A percentile compares a stretch with the other conserved stretches of the same genome.
These are phyloP conservation scores for Suillus subalutaceus DNA, from an alignment of 768 basidiomycete genomes.

Conservation along the genomic window DNA sequence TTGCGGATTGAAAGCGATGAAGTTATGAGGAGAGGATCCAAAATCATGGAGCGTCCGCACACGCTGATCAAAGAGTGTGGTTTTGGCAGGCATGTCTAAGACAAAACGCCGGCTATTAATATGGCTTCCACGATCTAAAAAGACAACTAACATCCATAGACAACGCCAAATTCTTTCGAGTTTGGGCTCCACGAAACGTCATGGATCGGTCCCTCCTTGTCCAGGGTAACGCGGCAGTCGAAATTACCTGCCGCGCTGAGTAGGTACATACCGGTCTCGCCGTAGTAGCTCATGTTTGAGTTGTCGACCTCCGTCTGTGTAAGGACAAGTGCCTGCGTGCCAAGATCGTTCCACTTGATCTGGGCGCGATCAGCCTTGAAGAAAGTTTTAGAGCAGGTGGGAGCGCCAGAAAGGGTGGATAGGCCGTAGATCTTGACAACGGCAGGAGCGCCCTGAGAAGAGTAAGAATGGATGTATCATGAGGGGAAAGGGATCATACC, in stretches of 20 bases:
- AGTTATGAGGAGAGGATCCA: conserved; percentile 87
- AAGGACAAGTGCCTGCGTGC: conserved; percentile 87
- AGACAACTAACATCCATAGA: conserved; percentile 85
- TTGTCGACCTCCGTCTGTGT: conserved; percentile 98
- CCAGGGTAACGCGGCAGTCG: conserved; percentile 84
- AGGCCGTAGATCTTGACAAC: conserved; percentile 85
- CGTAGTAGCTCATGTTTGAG: conserved; percentile 97
- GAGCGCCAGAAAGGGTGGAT: conserved; percentile 55
- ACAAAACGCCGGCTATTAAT: conserved; percentile 5
- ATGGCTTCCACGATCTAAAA: not conserved
- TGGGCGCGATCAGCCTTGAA: conserved; percentile 89
- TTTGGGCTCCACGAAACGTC: conserved; percentile 97
- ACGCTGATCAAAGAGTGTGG: conserved; percentile 88
- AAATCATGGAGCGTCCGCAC: conserved; percentile 90
- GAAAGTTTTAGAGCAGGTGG: conserved; percentile 88
- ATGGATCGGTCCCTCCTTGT: conserved; percentile 97
- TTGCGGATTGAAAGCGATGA: conserved; percentile 93
- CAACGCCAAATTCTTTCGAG: conserved; percentile 94
- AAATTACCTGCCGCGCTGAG: conserved; percentile 91
- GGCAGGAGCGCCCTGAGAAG: conserved; percentile 77
- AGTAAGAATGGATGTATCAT: not conserved
- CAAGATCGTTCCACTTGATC: conserved; percentile 96
- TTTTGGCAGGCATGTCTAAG: conserved; percentile 93
- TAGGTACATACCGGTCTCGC: conserved; percentile 79
- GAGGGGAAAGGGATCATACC: not conserved